Evolutionary conservation across 805 yeast genomes (phyloP).

Genomic region (Scheffersomyces amazonensis): DNA sequence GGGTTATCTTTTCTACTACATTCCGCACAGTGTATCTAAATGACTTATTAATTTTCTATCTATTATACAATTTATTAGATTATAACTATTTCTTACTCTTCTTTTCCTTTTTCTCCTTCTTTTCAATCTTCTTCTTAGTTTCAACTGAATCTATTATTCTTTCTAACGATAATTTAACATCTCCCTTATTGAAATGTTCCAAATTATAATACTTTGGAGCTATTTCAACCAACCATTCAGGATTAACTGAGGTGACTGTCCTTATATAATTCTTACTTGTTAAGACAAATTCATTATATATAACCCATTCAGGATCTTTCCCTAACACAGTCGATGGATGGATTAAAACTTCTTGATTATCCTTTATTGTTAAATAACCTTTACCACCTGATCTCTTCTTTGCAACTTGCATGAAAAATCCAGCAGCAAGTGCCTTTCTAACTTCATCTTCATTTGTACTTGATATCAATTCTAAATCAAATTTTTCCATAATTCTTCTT

Average conservation of each 20-base stretch:
- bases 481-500: constrained; percentile 75
- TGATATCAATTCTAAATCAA: constrained; percentile 69
- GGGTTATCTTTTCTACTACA: too few species aligned
- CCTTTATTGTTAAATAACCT: constrained; percentile 89
- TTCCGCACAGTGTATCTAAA: too few species aligned
- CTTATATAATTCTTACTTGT: constrained; percentile 92
- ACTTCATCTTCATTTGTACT: constrained; percentile 69
- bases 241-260: constrained; percentile 85
- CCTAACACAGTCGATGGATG: constrained; percentile 92
- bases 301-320: constrained; percentile 89
- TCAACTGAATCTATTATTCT: constrained; percentile 51
- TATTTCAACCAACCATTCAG: constrained; percentile 87
- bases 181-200: constrained; percentile 66
- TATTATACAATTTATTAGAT: too few species aligned
- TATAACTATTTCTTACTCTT: neutral
- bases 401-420: constrained; percentile 98
- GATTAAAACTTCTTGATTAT: constrained; percentile 90
- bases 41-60: too few species aligned
- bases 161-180: constrained; percentile 66
- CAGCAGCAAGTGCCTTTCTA: constrained; percentile 83
- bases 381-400: constrained; percentile 78
- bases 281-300: constrained; percentile 92
- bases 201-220: constrained; percentile 72
- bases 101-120: neutral
- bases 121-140: neutral